Evolutionary conservation across 2,329 filamentous ascomycete genomes (phyloP).

Genomic region (Pyrenophora tritici-repentis): DNA sequence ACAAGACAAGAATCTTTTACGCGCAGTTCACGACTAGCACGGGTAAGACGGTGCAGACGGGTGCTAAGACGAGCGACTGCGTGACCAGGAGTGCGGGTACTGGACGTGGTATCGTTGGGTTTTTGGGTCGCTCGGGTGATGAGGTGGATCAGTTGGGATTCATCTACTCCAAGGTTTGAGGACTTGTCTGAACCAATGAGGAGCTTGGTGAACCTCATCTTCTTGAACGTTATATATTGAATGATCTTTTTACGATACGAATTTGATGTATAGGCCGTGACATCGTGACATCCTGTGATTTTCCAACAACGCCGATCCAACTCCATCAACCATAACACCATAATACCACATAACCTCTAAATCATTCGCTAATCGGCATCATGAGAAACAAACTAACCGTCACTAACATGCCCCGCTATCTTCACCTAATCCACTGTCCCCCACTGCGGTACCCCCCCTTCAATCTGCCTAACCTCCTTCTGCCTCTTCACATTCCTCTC

Average conservation of each 20-base stretch:
- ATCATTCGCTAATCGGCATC: no score
- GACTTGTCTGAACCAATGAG: no score
- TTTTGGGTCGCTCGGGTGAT: conserved; percentile 58
- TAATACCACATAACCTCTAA: no score
- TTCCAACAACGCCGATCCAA: no score
- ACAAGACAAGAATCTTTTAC: conserved; percentile 60
- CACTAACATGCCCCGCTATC: no score
- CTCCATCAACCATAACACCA: no score
- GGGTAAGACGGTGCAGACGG: conserved; percentile 54
- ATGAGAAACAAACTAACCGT: no score
- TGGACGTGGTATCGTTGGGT: conserved; percentile 61
- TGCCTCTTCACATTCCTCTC: conserved; percentile 42
- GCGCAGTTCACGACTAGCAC: conserved; percentile 58
- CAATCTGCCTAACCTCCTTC: conserved; percentile 38
- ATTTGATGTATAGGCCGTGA: no score
- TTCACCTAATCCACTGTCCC: conserved; percentile 33
- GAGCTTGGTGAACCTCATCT: no score
- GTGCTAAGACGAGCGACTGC: conserved; percentile 56
- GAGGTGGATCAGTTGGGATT: conserved; percentile 61
- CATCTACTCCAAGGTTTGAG: conserved; percentile 25
- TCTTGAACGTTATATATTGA: no score
- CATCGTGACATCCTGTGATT: no score
- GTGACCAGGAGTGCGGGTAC: conserved; percentile 52
- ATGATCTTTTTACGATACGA: no score
- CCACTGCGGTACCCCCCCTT: conserved; percentile 30